These are phyloP conservation scores for Ceratocystis eucalypticola DNA, from an alignment of 2,329 filamentous ascomycete species.

Conservation along the genomic window DNA sequence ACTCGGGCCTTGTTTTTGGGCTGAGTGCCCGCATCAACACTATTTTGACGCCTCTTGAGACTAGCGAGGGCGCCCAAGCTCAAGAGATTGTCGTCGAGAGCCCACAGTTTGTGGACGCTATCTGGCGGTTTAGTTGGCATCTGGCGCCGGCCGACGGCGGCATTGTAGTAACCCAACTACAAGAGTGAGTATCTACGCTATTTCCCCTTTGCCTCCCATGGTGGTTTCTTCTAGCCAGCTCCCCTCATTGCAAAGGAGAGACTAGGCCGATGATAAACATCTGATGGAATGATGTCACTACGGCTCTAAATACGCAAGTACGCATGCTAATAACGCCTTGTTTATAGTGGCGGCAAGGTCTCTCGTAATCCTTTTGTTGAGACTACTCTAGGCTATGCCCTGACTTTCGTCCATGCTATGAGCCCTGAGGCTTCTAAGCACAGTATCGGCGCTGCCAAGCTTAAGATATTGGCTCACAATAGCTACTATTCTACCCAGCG, in stretches of 20 bases:
- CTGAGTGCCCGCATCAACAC: conserved; percentile 56
- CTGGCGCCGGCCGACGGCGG: conserved; percentile 59
- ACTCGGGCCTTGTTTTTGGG: conserved; percentile 63
- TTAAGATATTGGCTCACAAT: conserved; percentile 87
- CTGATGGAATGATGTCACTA: too few species aligned
- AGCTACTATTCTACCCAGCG: conserved; percentile 75
- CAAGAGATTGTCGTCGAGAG: conserved; percentile 73
- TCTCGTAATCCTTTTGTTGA: conserved; percentile 72
- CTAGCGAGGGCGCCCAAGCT: conserved; percentile 49
- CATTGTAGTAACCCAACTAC: conserved; percentile 65
- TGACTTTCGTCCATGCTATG: conserved; percentile 59
- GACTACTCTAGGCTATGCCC: conserved; percentile 72
- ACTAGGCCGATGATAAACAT: too few species aligned
- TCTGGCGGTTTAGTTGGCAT: conserved; percentile 78
- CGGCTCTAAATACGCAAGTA: too few species aligned
- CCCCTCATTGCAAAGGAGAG: too few species aligned
- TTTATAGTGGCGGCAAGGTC: conserved; percentile 30
- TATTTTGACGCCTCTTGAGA: conserved; percentile 41
- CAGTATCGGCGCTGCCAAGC: conserved; percentile 52
- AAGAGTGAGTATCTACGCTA: conserved; percentile 46
- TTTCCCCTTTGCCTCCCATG: not conserved
- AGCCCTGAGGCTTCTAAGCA: conserved; percentile 26
- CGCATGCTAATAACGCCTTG: conserved; percentile 1
- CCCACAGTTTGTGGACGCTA: conserved; percentile 76
- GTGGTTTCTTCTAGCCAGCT: not conserved